Percentiles rank a stretch among this genome's conserved stretches.
These are phyloP conservation scores for Chamaecrista fasciculata DNA, from an alignment of 306 rosid species.

Conservation along the genomic window DNA sequence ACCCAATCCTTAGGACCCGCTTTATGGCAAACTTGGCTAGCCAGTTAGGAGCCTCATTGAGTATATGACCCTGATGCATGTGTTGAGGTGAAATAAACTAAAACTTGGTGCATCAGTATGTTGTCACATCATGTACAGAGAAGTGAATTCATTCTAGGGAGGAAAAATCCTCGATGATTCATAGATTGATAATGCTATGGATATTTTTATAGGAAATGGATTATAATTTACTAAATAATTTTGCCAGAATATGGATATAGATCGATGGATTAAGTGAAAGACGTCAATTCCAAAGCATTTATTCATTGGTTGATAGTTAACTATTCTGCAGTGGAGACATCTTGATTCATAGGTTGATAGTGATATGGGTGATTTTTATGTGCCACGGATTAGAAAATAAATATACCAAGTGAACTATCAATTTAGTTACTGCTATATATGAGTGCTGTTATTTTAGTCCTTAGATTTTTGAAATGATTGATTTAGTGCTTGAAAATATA, in stretches of 20 bases:
- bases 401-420: too few species aligned
- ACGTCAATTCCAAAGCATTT: too few species aligned
- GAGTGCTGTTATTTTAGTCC: too few species aligned
- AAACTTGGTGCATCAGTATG: neutral
- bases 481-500: too few species aligned
- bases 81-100: conserved; percentile 9
- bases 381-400: neutral
- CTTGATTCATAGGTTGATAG: conserved; percentile 4
- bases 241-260: too few species aligned
- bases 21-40: neutral
- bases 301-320: too few species aligned
- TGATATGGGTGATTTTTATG: neutral
- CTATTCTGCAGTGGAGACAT: too few species aligned
- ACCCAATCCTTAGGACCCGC: neutral
- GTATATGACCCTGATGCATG: neutral
- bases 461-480: too few species aligned
- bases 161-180: neutral
- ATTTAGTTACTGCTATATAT: too few species aligned
- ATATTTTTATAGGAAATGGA: neutral
- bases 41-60: neutral
- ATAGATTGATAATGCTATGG: neutral
- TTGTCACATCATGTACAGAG: neutral
- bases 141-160: neutral
- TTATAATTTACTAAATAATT: too few species aligned
- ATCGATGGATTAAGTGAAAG: too few species aligned